A percentile compares a stretch with the other conserved stretches of the same genome.
Conservation (phyloP, 108 stramenopile species). For the Skeletonema grethae region DNA sequence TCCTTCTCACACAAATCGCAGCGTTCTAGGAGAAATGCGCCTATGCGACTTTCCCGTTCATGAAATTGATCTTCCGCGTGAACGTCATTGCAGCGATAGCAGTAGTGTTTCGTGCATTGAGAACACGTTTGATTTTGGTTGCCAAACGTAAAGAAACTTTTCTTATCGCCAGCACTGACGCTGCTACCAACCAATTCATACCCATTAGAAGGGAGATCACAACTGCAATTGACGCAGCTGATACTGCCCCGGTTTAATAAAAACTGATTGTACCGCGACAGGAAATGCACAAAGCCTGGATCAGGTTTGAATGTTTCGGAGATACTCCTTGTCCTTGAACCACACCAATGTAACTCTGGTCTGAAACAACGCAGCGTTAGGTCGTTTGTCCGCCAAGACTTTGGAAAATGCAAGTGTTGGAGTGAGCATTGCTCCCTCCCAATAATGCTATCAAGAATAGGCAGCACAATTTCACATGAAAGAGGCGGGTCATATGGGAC, state of each 20-base stretch:
- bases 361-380: not conserved
- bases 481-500: not conserved
- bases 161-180: not conserved
- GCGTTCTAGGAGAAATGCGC: not conserved
- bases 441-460: constrained; percentile 15
- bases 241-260: not conserved
- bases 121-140: constrained; percentile 7
- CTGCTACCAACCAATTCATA: not conserved
- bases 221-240: not conserved
- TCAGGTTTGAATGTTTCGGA: not conserved
- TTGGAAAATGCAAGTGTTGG: not conserved
- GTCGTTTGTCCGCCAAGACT: not conserved
- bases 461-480: constrained; percentile 3
- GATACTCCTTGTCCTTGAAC: too few species aligned
- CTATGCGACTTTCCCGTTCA: not conserved
- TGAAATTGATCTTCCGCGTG: too few species aligned
- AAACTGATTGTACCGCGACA: not conserved
- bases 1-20: not conserved
- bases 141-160: not conserved
- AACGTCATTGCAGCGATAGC: not conserved
- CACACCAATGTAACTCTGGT: too few species aligned
- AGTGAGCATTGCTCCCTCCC: not conserved
- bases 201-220: not conserved
- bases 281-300: not conserved
- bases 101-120: constrained; percentile 7